Evolutionary conservation across 495 filamentous ascomycete genomes (phyloP).

Genomic region (Penicillium turbatum): DNA sequence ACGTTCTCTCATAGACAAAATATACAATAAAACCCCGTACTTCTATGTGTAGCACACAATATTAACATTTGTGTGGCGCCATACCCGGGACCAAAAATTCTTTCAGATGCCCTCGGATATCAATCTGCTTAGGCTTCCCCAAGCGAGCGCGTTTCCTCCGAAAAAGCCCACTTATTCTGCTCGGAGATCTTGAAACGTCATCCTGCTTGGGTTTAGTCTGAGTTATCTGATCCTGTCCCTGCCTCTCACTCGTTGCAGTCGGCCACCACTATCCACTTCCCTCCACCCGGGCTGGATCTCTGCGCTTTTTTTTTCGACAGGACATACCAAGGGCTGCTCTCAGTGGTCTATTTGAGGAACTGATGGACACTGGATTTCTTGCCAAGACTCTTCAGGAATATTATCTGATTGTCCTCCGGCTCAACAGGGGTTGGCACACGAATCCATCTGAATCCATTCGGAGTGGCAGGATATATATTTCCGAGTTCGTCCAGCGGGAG

Average conservation of each 20-base stretch:
- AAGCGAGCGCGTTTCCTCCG: slow-evolving; percentile 4
- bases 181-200: slow-evolving; percentile 21
- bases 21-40: no score
- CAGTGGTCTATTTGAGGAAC: neutral
- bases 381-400: slow-evolving; percentile 5
- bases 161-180: slow-evolving; percentile 13
- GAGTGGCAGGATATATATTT: neutral
- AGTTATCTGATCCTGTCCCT: slow-evolving; percentile 29
- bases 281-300: slow-evolving; percentile 21
- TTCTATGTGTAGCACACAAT: neutral
- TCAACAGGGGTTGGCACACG: neutral
- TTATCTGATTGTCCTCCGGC: slow-evolving; percentile 4
- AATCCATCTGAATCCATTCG: neutral
- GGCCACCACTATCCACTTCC: slow-evolving; percentile 24
- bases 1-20: no score
- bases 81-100: neutral
- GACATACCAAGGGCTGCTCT: slow-evolving; percentile 1
- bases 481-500: neutral
- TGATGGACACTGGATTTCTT: slow-evolving; percentile 7
- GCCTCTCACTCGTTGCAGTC: slow-evolving; percentile 24
- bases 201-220: slow-evolving; percentile 18
- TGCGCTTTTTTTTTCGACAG: slow-evolving; percentile 10
- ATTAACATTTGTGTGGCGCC: neutral
- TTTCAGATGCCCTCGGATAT: neutral
- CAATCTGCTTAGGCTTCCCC: slow-evolving; percentile 5